Evolutionary conservation across 73 alveolate species (phyloP).

Genomic region (Stentor coeruleus): DNA sequence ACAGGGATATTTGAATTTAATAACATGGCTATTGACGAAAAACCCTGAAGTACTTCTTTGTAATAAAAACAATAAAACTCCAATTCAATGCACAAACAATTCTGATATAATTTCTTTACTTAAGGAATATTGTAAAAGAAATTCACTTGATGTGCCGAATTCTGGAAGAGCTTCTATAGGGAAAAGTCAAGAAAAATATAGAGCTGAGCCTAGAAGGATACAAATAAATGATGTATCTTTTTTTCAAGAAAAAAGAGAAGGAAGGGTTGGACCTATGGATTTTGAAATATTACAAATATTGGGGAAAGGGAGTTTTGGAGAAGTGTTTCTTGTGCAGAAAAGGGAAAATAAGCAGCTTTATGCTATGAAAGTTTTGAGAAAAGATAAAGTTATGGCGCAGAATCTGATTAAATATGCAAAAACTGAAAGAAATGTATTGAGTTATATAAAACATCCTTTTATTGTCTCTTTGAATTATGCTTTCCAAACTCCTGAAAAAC

Average conservation of each 20-base stretch:
- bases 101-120: too few species aligned
- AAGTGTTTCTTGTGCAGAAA: constrained; percentile 77
- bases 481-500: constrained; percentile 77
- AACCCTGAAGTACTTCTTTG: background rate
- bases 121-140: background rate
- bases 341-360: constrained; percentile 51
- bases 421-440: constrained; percentile 86
- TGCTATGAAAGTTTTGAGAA: constrained; percentile 91
- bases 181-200: background rate
- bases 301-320: constrained; percentile 95
- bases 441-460: constrained; percentile 86
- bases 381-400: constrained; percentile 38
- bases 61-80: background rate
- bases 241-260: constrained; percentile 21
- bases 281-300: constrained; percentile 51
- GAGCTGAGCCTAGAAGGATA: background rate
- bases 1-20: constrained; percentile 24
- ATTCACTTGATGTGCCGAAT: background rate
- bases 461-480: constrained; percentile 93
- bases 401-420: constrained; percentile 34
- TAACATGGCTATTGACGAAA: constrained; percentile 9
- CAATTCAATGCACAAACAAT: too few species aligned
- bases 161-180: background rate
- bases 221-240: background rate
- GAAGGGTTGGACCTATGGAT: constrained; percentile 53